Evolutionary conservation across 106 monocot species (phyloP), one percentile per base, ranked within the genome.

Genomic region (Dactylorhiza incarnata): DNA sequence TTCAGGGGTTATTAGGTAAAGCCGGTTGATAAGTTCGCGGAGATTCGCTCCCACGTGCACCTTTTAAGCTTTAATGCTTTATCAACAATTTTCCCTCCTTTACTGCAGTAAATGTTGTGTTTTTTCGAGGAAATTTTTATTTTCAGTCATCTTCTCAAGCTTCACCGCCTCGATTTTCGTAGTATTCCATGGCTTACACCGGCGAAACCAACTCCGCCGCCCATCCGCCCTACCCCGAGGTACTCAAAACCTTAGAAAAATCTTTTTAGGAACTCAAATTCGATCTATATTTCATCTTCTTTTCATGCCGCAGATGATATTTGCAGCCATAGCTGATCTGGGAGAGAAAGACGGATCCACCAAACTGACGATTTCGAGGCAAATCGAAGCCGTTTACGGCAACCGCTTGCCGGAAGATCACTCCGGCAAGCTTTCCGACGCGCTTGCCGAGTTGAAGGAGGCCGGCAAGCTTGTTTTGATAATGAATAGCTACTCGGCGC

Each of bases 341-440:
- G 74, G 86, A 67, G 89, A 89, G 48, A 78, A 84, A 72, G 72
- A 22, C 14, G 95, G 95, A 9, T 86, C 92, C 75, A 89, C 81
- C 85, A 92, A 89, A 73, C 78, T 84, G 49, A 79, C 84, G 49
- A 95, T 95, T n/a, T 78, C 84, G 12, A 88, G 83, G 74, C 76
- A 85, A 86, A 95, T 95, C 45, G 89, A 87, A 43, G 79, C 84
- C 0, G 77, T 78, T 73, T 82, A 95, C 75, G 83, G 72, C 8
- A 76, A 74, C 9, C 85, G 83, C 45, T 84, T 92, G 19, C 82
- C 89, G 19, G 71, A 75, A 55, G 52, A 81, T n/a, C 84, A 84
- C 68, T 5, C 74, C 16, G 72, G 76, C 51, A 69, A 81, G 49
- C 79, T 87, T 49, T 61, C 87, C 14, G 87, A 83, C 22, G 75